Evolutionary conservation across 257 asterid genomes (phyloP), one percentile per base, ranked within the genome.

Genomic region (Avicennia marina): DNA sequence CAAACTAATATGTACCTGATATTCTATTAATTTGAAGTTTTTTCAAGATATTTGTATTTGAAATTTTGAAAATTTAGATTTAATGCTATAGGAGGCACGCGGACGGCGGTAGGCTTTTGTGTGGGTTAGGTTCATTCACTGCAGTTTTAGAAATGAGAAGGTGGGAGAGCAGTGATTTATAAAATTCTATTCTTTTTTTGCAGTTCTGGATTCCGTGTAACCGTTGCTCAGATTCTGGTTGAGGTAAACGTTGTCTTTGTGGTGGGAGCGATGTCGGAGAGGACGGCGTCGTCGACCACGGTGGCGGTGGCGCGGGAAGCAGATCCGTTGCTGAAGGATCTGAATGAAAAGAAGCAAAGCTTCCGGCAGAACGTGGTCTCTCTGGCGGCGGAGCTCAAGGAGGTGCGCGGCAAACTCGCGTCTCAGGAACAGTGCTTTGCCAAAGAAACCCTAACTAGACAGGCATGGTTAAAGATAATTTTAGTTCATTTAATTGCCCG

Each of bases 251-350:
- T 20, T 7, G 57, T 22, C 2, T 11, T 15, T 21, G 12, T 19
- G 12, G 58, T 11, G 29, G 18, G 4, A 25, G 16, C 24, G n/a
- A 56, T 52, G 40, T 41, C 78, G 61, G 81, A 63, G 61, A 51
- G 56, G 72, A 67, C 25, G 55, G 31, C 58, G 55, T 29, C 75
- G 4, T 26, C 80, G 7, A 43, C 77, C 38, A 7, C 73, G 44
- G 53, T 11, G 32, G n/a, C 63, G 54, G 64, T 60, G 63, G 49
- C 21, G 58, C 24, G 36, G 17, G 84, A 67, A 24, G 79, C 83
- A 57, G 97, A 89, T 86, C 97, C 97, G 63, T 54, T 86, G 79
- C 66, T 84, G 62, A 83, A 58, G 75, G 97, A 89, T 81, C 87
- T 89, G 74, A 81, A 58, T n/a, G 97, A 86, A 73, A 81, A 77